Conservation (phyloP, 2,329 filamentous ascomycete species). For the Cercospora sp. region DNA sequence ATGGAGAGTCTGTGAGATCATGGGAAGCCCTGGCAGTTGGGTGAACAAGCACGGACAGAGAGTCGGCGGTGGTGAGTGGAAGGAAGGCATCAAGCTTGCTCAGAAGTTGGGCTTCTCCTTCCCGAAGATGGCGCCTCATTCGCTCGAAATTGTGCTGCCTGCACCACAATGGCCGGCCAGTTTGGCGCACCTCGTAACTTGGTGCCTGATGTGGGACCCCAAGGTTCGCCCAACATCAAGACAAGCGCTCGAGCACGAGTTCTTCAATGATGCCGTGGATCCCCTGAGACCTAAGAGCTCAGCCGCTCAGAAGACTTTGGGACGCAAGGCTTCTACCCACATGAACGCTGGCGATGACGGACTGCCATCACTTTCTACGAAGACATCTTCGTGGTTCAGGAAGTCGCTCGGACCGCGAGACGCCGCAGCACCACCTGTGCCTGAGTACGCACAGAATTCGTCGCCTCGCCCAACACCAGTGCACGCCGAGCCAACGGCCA, state of each 20-base stretch:
- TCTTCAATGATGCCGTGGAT: constrained; percentile 89
- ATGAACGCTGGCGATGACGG: constrained; percentile 64
- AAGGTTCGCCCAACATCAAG: constrained; percentile 86
- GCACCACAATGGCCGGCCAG: constrained; percentile 87
- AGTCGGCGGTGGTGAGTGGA: constrained; percentile 96
- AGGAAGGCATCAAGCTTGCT: constrained; percentile 86
- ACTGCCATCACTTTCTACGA: constrained; percentile 65
- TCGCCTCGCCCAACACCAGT: constrained; percentile 46
- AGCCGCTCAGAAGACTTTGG: constrained; percentile 73
- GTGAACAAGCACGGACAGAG: constrained; percentile 85
- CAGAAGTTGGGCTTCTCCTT: constrained; percentile 98
- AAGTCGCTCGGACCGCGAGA: constrained; percentile 86
- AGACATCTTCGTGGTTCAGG: constrained; percentile 90
- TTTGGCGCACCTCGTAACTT: constrained; percentile 90
- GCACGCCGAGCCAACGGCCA: constrained; percentile 44
- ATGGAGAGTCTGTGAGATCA: constrained; percentile 98
- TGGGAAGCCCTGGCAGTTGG: constrained; percentile 98
- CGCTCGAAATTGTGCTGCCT: constrained; percentile 91
- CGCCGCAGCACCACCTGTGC: constrained; percentile 64
- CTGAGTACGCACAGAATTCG: constrained; percentile 47
- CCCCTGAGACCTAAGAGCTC: constrained; percentile 91
- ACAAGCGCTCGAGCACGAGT: constrained; percentile 93
- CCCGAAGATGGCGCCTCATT: constrained; percentile 96
- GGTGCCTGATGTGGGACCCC: constrained; percentile 99
- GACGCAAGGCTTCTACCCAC: constrained; percentile 86